Conservation (phyloP, 306 rosid species). For the Crotalaria pallida region DNA sequence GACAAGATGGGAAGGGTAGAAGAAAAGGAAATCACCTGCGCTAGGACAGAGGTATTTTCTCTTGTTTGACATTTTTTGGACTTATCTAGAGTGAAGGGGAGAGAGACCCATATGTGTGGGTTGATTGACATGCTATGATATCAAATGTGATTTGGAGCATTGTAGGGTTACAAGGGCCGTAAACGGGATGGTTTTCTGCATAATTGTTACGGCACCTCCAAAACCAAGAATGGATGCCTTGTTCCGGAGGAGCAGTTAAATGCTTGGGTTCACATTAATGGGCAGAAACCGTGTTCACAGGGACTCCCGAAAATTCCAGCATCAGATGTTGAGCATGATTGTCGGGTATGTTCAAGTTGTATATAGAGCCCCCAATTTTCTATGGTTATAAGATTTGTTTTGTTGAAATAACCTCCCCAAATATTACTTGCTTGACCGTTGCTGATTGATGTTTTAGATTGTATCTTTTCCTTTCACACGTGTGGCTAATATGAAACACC, state of each 20-base stretch:
- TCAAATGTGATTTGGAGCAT: not conserved
- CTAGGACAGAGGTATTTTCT: constrained; percentile 53
- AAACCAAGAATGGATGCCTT: constrained; percentile 39
- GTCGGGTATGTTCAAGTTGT: constrained; percentile 50
- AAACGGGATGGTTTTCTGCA: constrained; percentile 47
- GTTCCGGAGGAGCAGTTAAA: constrained; percentile 70
- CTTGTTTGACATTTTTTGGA: not conserved
- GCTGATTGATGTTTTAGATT: not conserved
- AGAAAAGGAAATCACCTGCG: constrained; percentile 40
- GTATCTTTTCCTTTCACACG: not conserved
- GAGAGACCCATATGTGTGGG: not conserved
- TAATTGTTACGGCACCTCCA: constrained; percentile 18
- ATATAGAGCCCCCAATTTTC: constrained; percentile 1
- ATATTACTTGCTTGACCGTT: not conserved
- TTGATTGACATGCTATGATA: not conserved
- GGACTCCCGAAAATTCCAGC: constrained; percentile 37
- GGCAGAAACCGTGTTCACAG: constrained; percentile 37
- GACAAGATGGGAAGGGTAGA: constrained; percentile 27
- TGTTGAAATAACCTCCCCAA: not conserved
- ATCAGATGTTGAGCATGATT: constrained; percentile 46
- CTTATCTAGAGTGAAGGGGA: not conserved
- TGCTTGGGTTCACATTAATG: constrained; percentile 68
- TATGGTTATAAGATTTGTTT: not conserved
- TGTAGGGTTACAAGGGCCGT: constrained; percentile 63
- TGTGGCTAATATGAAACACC: not conserved